phyloP scores from a whole-genome alignment of 441 rosid species.

The Breynia disticha region DNA sequence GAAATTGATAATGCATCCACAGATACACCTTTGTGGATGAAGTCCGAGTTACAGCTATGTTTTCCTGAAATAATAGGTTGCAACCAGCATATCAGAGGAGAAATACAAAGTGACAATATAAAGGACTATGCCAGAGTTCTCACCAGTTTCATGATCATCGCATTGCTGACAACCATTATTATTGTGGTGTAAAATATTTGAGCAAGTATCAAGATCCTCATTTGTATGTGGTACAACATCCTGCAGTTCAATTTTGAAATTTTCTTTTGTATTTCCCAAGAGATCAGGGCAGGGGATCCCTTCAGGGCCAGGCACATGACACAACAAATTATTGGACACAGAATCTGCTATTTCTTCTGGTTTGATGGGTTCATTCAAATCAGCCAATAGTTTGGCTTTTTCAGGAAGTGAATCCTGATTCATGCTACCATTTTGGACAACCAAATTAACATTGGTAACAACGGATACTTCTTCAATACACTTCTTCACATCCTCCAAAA shows the following conservation, averaged over 20 bases:
- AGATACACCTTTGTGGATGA: conserved; percentile 17
- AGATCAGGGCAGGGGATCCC: conserved; percentile 14
- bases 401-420: conserved; percentile 5
- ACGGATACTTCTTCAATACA: conserved; percentile 10
- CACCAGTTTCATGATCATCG: conserved; percentile 28
- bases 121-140: conserved; percentile 6
- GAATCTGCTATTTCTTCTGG: conserved; percentile 24
- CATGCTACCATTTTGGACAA: conserved; percentile 7
- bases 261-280: conserved; percentile 17
- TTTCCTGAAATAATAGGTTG: conserved; percentile 23
- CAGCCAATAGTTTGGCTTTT: conserved; percentile 22
- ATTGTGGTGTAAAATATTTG: conserved; percentile 8
- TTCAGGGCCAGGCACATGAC: conserved; percentile 13
- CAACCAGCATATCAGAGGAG: conserved; percentile 1
- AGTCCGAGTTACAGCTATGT: conserved; percentile 20
- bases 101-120: conserved; percentile 1
- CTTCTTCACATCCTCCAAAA: conserved; percentile 17
- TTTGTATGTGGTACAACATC: conserved; percentile 6
- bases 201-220: conserved; percentile 16
- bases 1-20: conserved; percentile 12
- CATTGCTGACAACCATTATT: conserved; percentile 18
- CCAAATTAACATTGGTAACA: conserved; percentile 8
- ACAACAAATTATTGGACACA: conserved; percentile 15
- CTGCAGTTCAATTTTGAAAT: conserved; percentile 1
- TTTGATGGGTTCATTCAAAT: conserved; percentile 44